These are phyloP conservation scores for Hemerocallis citrina DNA, from an alignment of 106 monocot genomes.

Conservation along the genomic window DNA sequence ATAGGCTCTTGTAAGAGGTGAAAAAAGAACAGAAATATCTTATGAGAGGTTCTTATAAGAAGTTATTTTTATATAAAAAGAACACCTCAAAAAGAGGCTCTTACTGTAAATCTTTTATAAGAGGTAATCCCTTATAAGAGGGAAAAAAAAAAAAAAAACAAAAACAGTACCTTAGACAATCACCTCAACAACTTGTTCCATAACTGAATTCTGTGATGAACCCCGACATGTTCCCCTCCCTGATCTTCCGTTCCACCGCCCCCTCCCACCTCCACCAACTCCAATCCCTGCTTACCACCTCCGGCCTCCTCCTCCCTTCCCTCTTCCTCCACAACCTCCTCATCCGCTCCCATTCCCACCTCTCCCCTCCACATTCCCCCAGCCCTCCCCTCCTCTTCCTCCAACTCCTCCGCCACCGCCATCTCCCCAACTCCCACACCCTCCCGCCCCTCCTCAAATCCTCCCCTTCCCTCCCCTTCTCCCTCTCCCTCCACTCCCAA, in stretches of 20 bases:
- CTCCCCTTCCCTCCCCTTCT: slow-evolving; percentile 11
- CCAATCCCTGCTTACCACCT: slow-evolving; percentile 12
- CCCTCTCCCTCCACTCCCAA: slow-evolving; percentile 25
- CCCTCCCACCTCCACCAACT: slow-evolving; percentile 7
- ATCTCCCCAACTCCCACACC: slow-evolving; percentile 33
- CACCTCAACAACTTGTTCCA: too few species aligned
- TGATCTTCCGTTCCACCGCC: slow-evolving; percentile 17
- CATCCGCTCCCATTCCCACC: slow-evolving; percentile 15
- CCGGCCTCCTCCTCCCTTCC: slow-evolving; percentile 15
- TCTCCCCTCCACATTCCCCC: slow-evolving; percentile 11
- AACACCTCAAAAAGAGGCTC: too few species aligned
- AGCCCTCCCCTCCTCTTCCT: slow-evolving; percentile 18
- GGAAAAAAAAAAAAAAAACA: too few species aligned
- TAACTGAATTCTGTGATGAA: too few species aligned
- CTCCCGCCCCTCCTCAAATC: slow-evolving; percentile 34
- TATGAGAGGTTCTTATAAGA: too few species aligned
- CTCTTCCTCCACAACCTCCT: slow-evolving; percentile 32
- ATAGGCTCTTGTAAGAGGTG: too few species aligned
- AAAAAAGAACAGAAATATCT: too few species aligned
- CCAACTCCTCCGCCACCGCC: slow-evolving; percentile 36
- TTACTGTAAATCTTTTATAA: too few species aligned
- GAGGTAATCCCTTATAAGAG: too few species aligned
- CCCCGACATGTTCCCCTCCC: background rate
- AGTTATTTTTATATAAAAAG: too few species aligned
- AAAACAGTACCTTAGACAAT: too few species aligned